Conservation (phyloP, 2,329 filamentous ascomycete genomes). For the Fusarium liriodendri region DNA sequence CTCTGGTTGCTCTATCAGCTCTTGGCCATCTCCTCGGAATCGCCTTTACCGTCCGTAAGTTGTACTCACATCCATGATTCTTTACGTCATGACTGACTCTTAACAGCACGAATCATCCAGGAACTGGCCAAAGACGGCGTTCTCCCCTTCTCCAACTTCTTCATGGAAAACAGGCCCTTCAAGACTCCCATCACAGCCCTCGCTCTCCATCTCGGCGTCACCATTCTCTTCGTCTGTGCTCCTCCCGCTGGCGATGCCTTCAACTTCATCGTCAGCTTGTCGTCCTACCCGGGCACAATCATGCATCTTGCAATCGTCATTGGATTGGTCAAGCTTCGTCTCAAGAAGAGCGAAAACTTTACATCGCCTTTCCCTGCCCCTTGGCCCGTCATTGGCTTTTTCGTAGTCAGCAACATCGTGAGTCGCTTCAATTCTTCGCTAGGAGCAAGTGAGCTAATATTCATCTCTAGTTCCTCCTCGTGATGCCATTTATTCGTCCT, state of each 20-base stretch:
- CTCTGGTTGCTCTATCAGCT: slow-evolving; percentile 16
- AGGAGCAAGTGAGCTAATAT: neutral
- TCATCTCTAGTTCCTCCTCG: slow-evolving; percentile 5
- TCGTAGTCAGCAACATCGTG: slow-evolving; percentile 13
- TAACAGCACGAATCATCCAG: slow-evolving; percentile 31
- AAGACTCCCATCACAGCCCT: slow-evolving; percentile 37
- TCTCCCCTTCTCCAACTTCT: slow-evolving; percentile 38
- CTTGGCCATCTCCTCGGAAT: slow-evolving; percentile 24
- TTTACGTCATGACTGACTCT: neutral
- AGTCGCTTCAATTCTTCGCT: neutral
- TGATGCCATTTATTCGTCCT: slow-evolving; percentile 24
- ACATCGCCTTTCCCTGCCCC: slow-evolving; percentile 29
- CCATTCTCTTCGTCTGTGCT: slow-evolving; percentile 38
- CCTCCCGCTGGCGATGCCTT: slow-evolving; percentile 39
- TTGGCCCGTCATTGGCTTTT: slow-evolving; percentile 25
- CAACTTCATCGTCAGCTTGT: slow-evolving; percentile 37
- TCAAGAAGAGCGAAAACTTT: slow-evolving; percentile 28
- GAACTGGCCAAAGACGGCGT: slow-evolving; percentile 33
- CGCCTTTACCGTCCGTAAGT: slow-evolving; percentile 23
- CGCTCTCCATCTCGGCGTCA: slow-evolving; percentile 32
- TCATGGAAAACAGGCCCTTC: slow-evolving; percentile 42
- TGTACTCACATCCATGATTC: no score
- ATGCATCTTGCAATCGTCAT: slow-evolving; percentile 27
- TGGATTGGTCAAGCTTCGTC: slow-evolving; percentile 36
- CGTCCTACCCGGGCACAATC: slow-evolving; percentile 32